phyloP scores from a whole-genome alignment of 2,329 filamentous ascomycete species.

The Botrytis sinoallii region DNA sequence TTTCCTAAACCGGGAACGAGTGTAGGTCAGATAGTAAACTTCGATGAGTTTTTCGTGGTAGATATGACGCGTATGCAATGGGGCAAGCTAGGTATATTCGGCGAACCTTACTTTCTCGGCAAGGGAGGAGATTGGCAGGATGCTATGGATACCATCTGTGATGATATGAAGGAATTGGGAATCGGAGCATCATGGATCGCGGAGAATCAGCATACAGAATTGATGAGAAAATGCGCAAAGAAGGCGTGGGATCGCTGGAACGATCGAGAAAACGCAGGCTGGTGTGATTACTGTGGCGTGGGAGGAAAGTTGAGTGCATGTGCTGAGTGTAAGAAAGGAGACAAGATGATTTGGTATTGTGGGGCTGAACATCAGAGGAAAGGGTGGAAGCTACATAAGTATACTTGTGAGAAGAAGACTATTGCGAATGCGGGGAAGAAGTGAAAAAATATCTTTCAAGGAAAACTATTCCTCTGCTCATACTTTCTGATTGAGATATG shows the following conservation, averaged over 20 bases:
- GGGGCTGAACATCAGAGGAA: neutral
- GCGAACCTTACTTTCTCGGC: constrained; percentile 9
- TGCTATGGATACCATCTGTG: neutral
- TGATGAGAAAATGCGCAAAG: neutral
- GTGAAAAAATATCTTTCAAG: neutral
- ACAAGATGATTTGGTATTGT: neutral
- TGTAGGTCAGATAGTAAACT: neutral
- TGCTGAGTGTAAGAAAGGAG: neutral
- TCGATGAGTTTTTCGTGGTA: neutral
- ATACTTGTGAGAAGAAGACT: neutral
- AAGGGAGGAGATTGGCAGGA: neutral
- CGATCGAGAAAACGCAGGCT: neutral
- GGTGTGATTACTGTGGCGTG: neutral
- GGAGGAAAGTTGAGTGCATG: neutral
- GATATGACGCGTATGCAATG: constrained; percentile 14
- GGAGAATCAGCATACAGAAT: neutral
- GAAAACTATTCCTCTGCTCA: neutral
- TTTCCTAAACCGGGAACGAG: neutral
- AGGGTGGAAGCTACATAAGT: neutral
- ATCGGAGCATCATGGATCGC: neutral
- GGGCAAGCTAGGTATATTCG: neutral
- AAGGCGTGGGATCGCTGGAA: neutral
- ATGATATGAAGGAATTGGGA: neutral
- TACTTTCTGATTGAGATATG: neutral
- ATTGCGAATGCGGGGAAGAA: neutral